These are phyloP conservation scores for Irpex sp. DNA, from an alignment of 1,284 basidiomycete species.

Conservation along the genomic window DNA sequence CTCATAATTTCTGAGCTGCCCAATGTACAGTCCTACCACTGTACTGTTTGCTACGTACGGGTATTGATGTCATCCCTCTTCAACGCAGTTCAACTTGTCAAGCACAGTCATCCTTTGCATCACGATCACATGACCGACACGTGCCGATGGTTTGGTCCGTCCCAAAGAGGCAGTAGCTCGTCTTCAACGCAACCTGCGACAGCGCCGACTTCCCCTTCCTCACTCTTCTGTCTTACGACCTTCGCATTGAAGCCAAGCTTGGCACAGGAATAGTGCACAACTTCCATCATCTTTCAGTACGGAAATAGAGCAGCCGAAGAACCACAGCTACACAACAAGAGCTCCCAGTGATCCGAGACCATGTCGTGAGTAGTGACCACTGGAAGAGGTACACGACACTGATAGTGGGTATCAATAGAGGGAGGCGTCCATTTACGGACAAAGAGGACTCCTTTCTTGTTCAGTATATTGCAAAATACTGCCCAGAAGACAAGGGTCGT, in stretches of 20 bases:
- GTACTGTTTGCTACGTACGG: no score
- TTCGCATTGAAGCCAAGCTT: no score
- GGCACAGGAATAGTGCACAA: no score
- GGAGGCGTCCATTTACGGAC: not conserved
- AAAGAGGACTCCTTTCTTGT: constrained; percentile 16
- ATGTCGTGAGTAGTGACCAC: not conserved
- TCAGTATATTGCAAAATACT: constrained; percentile 23
- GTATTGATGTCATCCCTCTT: no score
- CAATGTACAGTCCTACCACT: no score
- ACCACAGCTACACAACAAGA: no score
- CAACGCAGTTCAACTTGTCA: not conserved
- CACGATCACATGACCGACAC: not conserved
- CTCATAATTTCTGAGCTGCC: no score
- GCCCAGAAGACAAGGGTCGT: constrained; percentile 13
- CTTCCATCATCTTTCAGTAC: no score
- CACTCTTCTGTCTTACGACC: no score
- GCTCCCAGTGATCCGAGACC: not conserved
- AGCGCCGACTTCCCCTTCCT: no score
- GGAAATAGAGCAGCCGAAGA: no score
- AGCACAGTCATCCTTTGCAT: not conserved
- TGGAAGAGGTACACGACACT: no score
- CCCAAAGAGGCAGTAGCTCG: not conserved
- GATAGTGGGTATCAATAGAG: not conserved
- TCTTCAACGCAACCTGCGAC: not conserved
- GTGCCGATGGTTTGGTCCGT: not conserved